Evolutionary conservation across 768 basidiomycete species (phyloP).

Genomic region (Lactarius evosmus): DNA sequence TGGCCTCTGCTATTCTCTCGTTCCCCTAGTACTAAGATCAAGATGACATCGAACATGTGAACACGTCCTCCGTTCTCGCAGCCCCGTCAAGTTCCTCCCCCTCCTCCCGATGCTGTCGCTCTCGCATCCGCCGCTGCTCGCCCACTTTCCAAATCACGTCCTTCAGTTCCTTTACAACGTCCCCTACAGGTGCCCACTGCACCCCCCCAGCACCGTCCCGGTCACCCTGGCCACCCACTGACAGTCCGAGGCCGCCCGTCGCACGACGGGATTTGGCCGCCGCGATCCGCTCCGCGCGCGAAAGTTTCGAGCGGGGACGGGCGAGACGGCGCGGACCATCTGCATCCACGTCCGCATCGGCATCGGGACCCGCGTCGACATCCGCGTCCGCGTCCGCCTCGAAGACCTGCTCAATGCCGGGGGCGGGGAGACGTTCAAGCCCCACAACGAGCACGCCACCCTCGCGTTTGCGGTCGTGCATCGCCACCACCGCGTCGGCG

Average conservation of each 20-base stretch:
- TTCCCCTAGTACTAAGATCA: not conserved
- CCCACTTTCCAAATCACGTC: slow-evolving; percentile 87
- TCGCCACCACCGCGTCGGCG: not conserved
- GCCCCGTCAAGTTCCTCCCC: not conserved
- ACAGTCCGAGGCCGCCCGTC: slow-evolving; percentile 34
- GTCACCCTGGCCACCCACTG: slow-evolving; percentile 20
- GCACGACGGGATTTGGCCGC: slow-evolving; percentile 54
- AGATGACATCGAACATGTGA: not conserved
- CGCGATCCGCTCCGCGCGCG: slow-evolving; percentile 72
- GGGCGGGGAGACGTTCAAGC: slow-evolving; percentile 54
- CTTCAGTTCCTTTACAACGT: slow-evolving; percentile 80
- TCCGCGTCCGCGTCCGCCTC: slow-evolving; percentile 55
- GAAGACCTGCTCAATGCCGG: slow-evolving; percentile 80
- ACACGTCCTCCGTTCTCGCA: slow-evolving; percentile 8
- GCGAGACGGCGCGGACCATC: slow-evolving; percentile 35
- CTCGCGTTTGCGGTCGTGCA: slow-evolving; percentile 53
- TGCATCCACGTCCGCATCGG: slow-evolving; percentile 53
- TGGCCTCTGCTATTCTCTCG: not conserved
- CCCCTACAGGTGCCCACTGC: slow-evolving; percentile 69
- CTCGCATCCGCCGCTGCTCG: slow-evolving; percentile 50
- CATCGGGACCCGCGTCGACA: slow-evolving; percentile 75
- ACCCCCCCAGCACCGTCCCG: slow-evolving; percentile 35
- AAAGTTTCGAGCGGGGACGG: slow-evolving; percentile 62
- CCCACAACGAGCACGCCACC: slow-evolving; percentile 54
- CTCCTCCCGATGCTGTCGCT: slow-evolving; percentile 26